Conservation (phyloP, 202 grass and related monocot genomes). For the Zoysia matrella region DNA sequence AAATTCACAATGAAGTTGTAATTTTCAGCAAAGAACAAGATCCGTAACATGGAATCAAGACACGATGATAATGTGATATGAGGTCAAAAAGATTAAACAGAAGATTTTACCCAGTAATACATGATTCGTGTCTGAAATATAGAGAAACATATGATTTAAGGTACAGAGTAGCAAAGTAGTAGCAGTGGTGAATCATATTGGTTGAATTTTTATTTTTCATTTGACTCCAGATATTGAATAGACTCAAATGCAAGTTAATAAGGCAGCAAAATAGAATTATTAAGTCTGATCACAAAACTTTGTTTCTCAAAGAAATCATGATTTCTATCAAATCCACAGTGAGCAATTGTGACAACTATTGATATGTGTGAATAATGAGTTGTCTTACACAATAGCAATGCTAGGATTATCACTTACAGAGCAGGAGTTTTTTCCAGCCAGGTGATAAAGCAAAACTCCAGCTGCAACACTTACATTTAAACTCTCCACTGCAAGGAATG, state of each 20-base stretch:
- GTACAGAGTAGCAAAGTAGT: background rate
- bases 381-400: slow-evolving; percentile 47
- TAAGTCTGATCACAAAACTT: slow-evolving; percentile 9
- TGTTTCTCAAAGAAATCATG: slow-evolving; percentile 31
- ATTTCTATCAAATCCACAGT: slow-evolving; percentile 9
- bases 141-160: background rate
- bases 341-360: slow-evolving; percentile 10
- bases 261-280: background rate
- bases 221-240: slow-evolving; percentile 8
- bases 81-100: background rate
- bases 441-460: slow-evolving; percentile 93
- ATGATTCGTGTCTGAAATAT: background rate
- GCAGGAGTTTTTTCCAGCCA: slow-evolving; percentile 55
- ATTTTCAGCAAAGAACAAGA: slow-evolving; percentile 14
- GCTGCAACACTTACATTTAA: slow-evolving; percentile 98
- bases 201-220: background rate
- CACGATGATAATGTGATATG: background rate
- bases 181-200: slow-evolving; percentile 1
- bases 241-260: slow-evolving; percentile 30
- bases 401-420: slow-evolving; percentile 42
- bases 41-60: slow-evolving; percentile 2
- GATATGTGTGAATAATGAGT: slow-evolving; percentile 27
- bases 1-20: slow-evolving; percentile 7
- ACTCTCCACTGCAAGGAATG: slow-evolving; percentile 93
- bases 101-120: slow-evolving; percentile 14